Evolutionary conservation across 78 protist genomes (phyloP), one percentile per base, ranked within the genome.

Genomic region (Guillardia theta): DNA sequence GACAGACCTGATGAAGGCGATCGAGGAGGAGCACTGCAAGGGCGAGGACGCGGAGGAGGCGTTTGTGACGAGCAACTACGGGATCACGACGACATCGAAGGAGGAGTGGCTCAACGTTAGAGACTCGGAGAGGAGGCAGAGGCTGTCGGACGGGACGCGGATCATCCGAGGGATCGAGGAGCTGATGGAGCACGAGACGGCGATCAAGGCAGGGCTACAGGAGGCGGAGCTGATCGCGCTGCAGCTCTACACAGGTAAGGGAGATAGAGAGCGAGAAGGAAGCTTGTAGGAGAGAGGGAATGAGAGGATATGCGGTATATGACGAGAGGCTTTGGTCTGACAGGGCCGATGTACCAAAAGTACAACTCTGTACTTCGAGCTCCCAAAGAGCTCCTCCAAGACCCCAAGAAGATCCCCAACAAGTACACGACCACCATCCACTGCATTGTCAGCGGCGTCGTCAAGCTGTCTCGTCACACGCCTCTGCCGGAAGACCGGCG

Each of bases 221-320:
- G 37, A 5, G 10, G 93, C 43, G 33, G 93, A 88, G 44, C 39
- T 53, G 24, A 30, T 53, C n/a, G 93, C 93, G 6, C 30, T 37
- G 46, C 76, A 77, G 48, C 46, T 88, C 37, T 88, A 88, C 93
- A 53, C 93, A 0, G 93, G 70, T n/a, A n/a, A n/a, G n/a, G n/a
- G n/a, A n/a, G n/a, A n/a, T n/a, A n/a, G n/a, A n/a, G n/a, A n/a
- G n/a, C n/a, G n/a, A n/a, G n/a, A n/a, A n/a, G n/a, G n/a, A n/a
- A n/a, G n/a, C n/a, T n/a, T n/a, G n/a, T n/a, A n/a, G n/a, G n/a
- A n/a, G n/a, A n/a, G n/a, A n/a, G n/a, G n/a, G n/a, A n/a, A n/a
- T n/a, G n/a, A n/a, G n/a, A n/a, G n/a, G n/a, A n/a, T n/a, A n/a
- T n/a, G n/a, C n/a, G n/a, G n/a, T n/a, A n/a, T n/a, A n/a, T n/a